These are phyloP conservation scores for Pseudovirgaria hyperparasitica DNA, from an alignment of 2,329 filamentous ascomycete species.

Conservation along the genomic window DNA sequence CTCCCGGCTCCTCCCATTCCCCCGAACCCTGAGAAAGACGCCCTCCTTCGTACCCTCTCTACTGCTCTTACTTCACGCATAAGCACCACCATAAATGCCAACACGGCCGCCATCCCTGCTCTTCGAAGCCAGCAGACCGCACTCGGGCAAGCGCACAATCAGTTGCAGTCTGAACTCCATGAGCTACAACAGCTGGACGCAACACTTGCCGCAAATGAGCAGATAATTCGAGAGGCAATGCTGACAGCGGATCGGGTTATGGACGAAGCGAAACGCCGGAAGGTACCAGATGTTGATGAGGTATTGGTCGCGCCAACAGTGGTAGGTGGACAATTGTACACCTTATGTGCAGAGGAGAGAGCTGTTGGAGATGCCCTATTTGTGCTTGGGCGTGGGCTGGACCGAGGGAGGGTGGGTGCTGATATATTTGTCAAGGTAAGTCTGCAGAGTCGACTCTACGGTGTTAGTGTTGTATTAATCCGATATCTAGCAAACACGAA, in stretches of 20 bases:
- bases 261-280: constrained; percentile 53
- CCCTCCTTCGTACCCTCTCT: constrained; percentile 65
- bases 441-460: constrained; percentile 1
- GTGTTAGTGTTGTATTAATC: constrained; percentile 1
- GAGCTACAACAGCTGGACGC: constrained; percentile 58
- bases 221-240: constrained; percentile 65
- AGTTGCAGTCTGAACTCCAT: constrained; percentile 60
- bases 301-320: constrained; percentile 87
- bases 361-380: constrained; percentile 81
- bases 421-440: constrained; percentile 63
- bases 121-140: constrained; percentile 69
- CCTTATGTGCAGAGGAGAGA: constrained; percentile 75
- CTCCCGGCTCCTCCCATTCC: constrained; percentile 72
- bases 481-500: constrained; percentile 42
- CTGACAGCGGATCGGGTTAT: constrained; percentile 69
- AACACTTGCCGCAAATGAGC: constrained; percentile 63
- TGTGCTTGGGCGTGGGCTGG: constrained; percentile 61
- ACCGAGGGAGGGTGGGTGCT: constrained; percentile 56
- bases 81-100: constrained; percentile 56
- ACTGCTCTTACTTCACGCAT: constrained; percentile 56
- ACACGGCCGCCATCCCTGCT: constrained; percentile 59
- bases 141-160: constrained; percentile 55
- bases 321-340: constrained; percentile 85
- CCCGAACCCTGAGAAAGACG: constrained; percentile 91
- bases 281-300: constrained; percentile 71